Base-by-base conservation (phyloP, 2,329 filamentous ascomycete species). In the Cytospora piceae region DNA sequence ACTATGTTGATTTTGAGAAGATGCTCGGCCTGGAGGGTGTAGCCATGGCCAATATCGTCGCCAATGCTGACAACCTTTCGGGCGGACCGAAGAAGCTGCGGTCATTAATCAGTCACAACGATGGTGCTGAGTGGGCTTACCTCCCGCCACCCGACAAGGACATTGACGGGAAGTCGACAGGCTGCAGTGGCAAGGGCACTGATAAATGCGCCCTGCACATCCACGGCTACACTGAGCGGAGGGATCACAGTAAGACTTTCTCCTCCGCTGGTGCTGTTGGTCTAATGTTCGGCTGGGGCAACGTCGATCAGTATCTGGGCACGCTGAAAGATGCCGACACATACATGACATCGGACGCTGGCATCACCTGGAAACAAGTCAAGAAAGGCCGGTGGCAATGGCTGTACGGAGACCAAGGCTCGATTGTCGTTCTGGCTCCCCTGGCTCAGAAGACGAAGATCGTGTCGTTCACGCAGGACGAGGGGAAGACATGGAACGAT, bases 331-430 rank as follows among this genome's bases (percentile, higher is more conserved):
- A 94, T 20, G 90, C 90, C 17, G 90, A 95, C 74, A 98, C 94
- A 0, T 99, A 94, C 79, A 90, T 98, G 82, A 96, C 93, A 14
- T 84, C 85, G 0, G 94, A 99, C 75, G 95, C 90, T n/a, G 96
- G 96, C 63, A 84, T 98, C 60, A 91, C 82, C 49, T 99, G 95
- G 95, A 88, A 84, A 69, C 87, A 89, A 66, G 88, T 94, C 68
- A 94, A 91, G 79, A 94, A 96, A 77, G 96, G 95, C 7, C 86
- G 85, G 42, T 97, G 93, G 82, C 90, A 91, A 73, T 99, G 93
- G 93, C 92, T 96, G 73, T 97, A 93, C 75, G 96, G 95, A 66
- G 96, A 99, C 72, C 93, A 97, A 76, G 95, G 95, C 32, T 95
- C 93, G 7, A 90, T 98, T 72, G 87, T 98, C 68, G 92, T 96